These are phyloP conservation scores for Zalerion maritima DNA, from an alignment of 495 filamentous ascomycete genomes.

Conservation along the genomic window DNA sequence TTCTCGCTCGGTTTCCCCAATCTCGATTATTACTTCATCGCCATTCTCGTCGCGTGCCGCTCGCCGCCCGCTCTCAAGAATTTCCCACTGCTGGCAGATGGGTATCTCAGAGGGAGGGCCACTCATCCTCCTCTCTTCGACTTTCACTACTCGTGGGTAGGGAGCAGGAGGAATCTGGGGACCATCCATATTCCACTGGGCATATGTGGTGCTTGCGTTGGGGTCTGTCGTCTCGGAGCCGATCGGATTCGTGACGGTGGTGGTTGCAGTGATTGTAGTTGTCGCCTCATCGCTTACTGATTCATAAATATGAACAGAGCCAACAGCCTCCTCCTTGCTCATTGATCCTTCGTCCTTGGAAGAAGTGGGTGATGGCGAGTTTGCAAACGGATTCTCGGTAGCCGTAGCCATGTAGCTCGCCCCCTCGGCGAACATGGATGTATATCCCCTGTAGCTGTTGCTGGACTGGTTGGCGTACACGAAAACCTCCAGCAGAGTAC, in stretches of 20 bases:
- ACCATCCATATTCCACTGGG: slow-evolving; percentile 6
- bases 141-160: slow-evolving; percentile 63
- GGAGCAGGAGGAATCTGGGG: slow-evolving; percentile 11
- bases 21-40: slow-evolving; percentile 35
- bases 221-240: slow-evolving; percentile 4
- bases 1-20: slow-evolving; percentile 40
- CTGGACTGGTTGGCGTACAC: slow-evolving; percentile 56
- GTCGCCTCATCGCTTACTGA: neutral
- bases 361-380: slow-evolving; percentile 1
- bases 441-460: slow-evolving; percentile 20
- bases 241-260: neutral
- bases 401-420: slow-evolving; percentile 7
- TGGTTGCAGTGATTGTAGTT: slow-evolving; percentile 12
- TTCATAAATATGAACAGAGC: no score
- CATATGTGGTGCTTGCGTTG: slow-evolving; percentile 6
- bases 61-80: slow-evolving; percentile 32
- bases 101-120: slow-evolving; percentile 23
- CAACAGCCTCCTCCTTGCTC: no score
- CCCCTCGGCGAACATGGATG: slow-evolving; percentile 4
- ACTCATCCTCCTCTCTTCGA: slow-evolving; percentile 59
- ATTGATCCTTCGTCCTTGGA: neutral
- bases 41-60: slow-evolving; percentile 23
- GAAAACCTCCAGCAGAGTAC: slow-evolving; percentile 65
- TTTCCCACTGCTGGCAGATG: slow-evolving; percentile 59
- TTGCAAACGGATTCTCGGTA: slow-evolving; percentile 7